Evolutionary conservation across 106 monocot species (phyloP).

Genomic region (Ottelia alismoides): DNA sequence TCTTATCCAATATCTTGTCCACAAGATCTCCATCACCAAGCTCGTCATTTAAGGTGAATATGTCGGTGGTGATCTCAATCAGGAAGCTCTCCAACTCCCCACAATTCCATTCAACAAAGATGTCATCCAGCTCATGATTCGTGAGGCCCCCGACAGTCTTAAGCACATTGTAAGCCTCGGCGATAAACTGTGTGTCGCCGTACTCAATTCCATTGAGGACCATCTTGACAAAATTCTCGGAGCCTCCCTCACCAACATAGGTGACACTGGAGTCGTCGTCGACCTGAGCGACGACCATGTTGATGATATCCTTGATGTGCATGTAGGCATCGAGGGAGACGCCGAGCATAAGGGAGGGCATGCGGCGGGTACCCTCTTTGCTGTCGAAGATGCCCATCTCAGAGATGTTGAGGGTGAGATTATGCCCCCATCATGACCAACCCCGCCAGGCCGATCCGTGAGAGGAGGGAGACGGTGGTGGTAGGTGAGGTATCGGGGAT

Average conservation of each 20-base stretch:
- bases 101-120: slow-evolving; percentile 13
- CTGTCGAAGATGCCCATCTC: slow-evolving; percentile 14
- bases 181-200: slow-evolving; percentile 16
- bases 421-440: slow-evolving; percentile 11
- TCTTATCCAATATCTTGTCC: slow-evolving; percentile 13
- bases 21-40: slow-evolving; percentile 5
- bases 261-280: slow-evolving; percentile 15
- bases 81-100: slow-evolving; percentile 14
- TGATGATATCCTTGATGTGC: slow-evolving; percentile 4
- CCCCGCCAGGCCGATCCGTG: slow-evolving; percentile 9
- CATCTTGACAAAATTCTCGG: slow-evolving; percentile 17
- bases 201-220: slow-evolving; percentile 18
- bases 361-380: no score
- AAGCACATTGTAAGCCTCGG: slow-evolving; percentile 17
- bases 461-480: no score
- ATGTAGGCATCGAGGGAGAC: slow-evolving; percentile 8
- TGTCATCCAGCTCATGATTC: slow-evolving; percentile 5
- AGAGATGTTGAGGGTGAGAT: slow-evolving; percentile 12
- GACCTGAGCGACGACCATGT: slow-evolving; percentile 11
- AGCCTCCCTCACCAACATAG: slow-evolving; percentile 10
- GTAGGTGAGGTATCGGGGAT: no score
- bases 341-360: slow-evolving; percentile 12
- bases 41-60: slow-evolving; percentile 7
- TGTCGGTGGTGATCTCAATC: slow-evolving; percentile 13
- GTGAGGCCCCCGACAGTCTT: slow-evolving; percentile 8